Percentiles rank a stretch among this genome's conserved stretches.
These are phyloP conservation scores for Exophiala lecanii-corni DNA, from an alignment of 2,329 filamentous ascomycete genomes.

Conservation along the genomic window DNA sequence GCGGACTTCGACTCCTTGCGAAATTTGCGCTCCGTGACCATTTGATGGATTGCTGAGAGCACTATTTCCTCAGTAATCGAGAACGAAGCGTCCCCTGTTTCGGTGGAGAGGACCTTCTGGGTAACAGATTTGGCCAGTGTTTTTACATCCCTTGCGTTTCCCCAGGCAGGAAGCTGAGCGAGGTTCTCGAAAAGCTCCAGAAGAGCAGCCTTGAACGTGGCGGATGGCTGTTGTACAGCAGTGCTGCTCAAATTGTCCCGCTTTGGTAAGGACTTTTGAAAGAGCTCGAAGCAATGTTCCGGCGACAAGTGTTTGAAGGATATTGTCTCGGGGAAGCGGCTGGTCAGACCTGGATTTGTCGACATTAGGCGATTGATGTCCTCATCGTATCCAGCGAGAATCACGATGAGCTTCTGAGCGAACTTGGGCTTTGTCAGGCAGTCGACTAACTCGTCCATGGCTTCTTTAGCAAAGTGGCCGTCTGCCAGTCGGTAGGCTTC, in stretches of 20 bases:
- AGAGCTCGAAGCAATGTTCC: conserved; percentile 41
- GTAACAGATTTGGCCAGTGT: conserved; percentile 6
- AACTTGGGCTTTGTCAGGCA: conserved; percentile 17
- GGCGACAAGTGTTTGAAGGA: conserved; percentile 36
- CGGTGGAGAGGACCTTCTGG: conserved; percentile 3
- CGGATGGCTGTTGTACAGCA: neutral
- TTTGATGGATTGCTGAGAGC: neutral
- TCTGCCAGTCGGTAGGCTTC: conserved; percentile 71
- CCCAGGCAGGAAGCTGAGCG: conserved; percentile 7
- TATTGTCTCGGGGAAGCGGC: conserved; percentile 13
- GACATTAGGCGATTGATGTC: conserved; percentile 15
- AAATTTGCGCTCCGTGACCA: neutral
- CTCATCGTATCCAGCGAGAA: conserved; percentile 18
- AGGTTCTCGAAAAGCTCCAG: conserved; percentile 10
- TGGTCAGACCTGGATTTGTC: conserved; percentile 10
- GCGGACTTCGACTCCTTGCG: neutral
- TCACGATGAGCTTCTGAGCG: conserved; percentile 13
- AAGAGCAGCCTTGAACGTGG: neutral
- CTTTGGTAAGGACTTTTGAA: conserved; percentile 30
- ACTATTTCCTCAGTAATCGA: neutral
- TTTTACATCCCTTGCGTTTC: conserved; percentile 17
- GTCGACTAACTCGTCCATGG: conserved; percentile 25
- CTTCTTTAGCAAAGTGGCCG: conserved; percentile 55
- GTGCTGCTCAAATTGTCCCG: conserved; percentile 3
- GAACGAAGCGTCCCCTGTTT: neutral